These are phyloP conservation scores for Leishmania amazonensis DNA, from an alignment of 208 protist species.

Conservation along the genomic window DNA sequence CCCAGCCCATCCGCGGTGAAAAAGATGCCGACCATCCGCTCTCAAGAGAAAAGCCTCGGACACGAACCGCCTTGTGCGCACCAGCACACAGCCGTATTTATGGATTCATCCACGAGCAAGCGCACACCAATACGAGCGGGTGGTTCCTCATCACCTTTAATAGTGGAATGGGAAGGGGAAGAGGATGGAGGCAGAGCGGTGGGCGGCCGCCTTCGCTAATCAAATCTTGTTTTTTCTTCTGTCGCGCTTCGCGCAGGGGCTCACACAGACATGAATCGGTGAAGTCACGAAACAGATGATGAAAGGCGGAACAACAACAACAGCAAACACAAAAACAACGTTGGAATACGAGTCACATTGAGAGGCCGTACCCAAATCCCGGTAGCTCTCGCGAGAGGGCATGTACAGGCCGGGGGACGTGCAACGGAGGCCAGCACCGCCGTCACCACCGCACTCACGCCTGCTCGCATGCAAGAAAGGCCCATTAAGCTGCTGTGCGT, in stretches of 20 bases:
- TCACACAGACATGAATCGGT: background rate
- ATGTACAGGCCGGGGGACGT: background rate
- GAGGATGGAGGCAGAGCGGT: background rate
- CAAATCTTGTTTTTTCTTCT: background rate
- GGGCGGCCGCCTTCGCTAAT: background rate
- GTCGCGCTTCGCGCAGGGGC: background rate
- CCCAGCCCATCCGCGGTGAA: background rate
- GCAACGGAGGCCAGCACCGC: background rate
- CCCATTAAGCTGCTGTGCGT: background rate
- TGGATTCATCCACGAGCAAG: background rate
- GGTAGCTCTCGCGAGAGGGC: background rate
- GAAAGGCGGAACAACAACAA: background rate
- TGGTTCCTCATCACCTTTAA: background rate
- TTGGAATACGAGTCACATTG: background rate
- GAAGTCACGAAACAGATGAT: background rate
- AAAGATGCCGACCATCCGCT: background rate
- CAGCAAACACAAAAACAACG: background rate
- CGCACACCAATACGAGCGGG: background rate
- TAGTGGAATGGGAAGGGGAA: background rate
- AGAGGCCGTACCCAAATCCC: background rate
- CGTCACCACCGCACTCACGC: background rate
- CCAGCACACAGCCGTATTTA: background rate
- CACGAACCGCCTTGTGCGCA: background rate
- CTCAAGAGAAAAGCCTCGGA: background rate
- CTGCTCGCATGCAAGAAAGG: background rate